Evolutionary conservation across 73 alveolate species (phyloP).

Genomic region (Tetrahymena malaccensis): DNA sequence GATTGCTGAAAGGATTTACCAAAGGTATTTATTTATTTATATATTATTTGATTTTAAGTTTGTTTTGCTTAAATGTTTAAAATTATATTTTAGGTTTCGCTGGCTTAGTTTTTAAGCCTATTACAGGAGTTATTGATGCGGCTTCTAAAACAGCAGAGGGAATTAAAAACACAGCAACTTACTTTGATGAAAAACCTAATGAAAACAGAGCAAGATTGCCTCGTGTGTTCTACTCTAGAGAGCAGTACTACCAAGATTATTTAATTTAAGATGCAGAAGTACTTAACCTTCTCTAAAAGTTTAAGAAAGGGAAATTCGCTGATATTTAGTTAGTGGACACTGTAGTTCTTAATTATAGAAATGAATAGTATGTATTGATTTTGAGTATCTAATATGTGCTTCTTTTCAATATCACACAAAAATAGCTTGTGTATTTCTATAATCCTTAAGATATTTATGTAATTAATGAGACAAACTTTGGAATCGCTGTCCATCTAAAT

Average conservation of each 20-base stretch:
- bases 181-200: slow-evolving; percentile 53
- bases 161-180: slow-evolving; percentile 72
- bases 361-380: background rate
- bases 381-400: background rate
- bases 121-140: slow-evolving; percentile 82
- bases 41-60: background rate
- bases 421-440: background rate
- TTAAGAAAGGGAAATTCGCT: background rate
- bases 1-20: slow-evolving; percentile 85
- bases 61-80: background rate
- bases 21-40: slow-evolving; percentile 56
- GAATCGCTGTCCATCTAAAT: background rate
- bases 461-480: background rate
- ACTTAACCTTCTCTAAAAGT: slow-evolving; percentile 1
- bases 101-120: slow-evolving; percentile 84
- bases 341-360: background rate
- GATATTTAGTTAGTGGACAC: background rate
- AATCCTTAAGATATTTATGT: background rate
- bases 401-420: background rate
- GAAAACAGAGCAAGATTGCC: slow-evolving; percentile 87
- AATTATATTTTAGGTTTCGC: slow-evolving; percentile 44
- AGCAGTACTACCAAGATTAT: background rate
- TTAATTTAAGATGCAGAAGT: slow-evolving; percentile 18
- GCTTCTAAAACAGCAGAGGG: slow-evolving; percentile 92
- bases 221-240: slow-evolving; percentile 71